phyloP scores from a whole-genome alignment of 2,329 filamentous ascomycete species.

The Hawksworthiomyces lignivorus region DNA sequence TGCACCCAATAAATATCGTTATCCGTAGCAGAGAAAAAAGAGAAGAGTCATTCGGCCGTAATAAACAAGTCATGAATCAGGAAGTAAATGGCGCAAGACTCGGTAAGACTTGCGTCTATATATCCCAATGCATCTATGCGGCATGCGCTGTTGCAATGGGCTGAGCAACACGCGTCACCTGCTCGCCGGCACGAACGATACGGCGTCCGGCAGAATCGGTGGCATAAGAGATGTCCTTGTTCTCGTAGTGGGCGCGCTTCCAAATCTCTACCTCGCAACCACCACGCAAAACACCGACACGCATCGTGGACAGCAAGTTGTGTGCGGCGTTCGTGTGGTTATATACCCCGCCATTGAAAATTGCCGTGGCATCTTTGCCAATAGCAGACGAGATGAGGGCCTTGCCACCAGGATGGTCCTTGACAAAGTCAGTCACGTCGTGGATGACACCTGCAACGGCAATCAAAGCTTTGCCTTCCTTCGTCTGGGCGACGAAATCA shows the following conservation, averaged over 20 bases:
- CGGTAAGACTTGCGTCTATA: too few relatives aligned
- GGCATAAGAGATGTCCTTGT: conserved; percentile 72
- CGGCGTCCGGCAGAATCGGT: conserved; percentile 75
- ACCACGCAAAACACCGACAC: conserved; percentile 77
- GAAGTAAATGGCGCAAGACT: too few relatives aligned
- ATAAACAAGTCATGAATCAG: neutral
- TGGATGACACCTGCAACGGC: conserved; percentile 80
- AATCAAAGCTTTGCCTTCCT: conserved; percentile 69
- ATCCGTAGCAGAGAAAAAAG: too few relatives aligned
- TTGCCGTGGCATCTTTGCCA: conserved; percentile 81
- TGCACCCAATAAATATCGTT: too few relatives aligned
- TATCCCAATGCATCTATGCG: conserved; percentile 45
- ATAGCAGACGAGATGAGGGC: conserved; percentile 75
- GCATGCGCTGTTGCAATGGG: conserved; percentile 79
- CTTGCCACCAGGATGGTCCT: conserved; percentile 84
- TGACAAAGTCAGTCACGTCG: conserved; percentile 77
- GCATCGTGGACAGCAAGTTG: conserved; percentile 82
- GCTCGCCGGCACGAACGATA: conserved; percentile 77
- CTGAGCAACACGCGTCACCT: conserved; percentile 75
- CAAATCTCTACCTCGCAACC: conserved; percentile 88
- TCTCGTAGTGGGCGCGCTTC: conserved; percentile 79
- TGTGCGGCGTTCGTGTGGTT: conserved; percentile 84
- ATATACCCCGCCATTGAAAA: conserved; percentile 90
- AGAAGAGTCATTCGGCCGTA: neutral
- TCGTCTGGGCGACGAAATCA: conserved; percentile 69